Conservation (phyloP, 1,284 basidiomycete genomes). For the Trichosporon asahii region DNA sequence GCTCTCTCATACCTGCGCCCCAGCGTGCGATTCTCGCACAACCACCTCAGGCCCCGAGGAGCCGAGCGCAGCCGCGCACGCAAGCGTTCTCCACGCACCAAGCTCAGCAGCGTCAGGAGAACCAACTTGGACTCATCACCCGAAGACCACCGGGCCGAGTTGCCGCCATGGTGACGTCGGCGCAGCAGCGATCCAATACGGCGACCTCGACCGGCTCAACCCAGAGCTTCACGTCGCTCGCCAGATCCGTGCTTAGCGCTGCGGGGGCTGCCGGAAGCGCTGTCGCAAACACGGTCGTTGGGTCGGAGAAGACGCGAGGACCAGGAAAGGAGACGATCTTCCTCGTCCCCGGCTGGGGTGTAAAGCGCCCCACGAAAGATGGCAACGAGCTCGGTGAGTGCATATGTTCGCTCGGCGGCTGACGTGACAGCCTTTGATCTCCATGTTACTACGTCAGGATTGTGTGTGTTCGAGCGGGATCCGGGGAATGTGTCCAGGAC, state of each 20-base stretch:
- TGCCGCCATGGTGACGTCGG: not conserved
- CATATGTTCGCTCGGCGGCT: not conserved
- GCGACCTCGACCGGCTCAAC: not conserved
- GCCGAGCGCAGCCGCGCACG: conserved; percentile 3
- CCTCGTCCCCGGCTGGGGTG: conserved; percentile 45
- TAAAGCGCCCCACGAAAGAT: conserved; percentile 27
- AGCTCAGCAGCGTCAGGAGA: not conserved
- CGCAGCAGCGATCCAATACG: not conserved
- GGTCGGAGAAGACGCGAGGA: not conserved
- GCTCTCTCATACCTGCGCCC: not conserved
- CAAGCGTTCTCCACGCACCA: conserved; percentile 8
- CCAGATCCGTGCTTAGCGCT: not conserved
- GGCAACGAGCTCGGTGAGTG: conserved; percentile 22
- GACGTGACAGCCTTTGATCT: conserved; percentile 20
- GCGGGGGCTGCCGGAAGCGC: not conserved
- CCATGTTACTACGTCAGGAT: conserved; percentile 16
- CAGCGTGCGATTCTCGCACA: conserved; percentile 1
- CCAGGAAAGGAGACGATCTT: conserved; percentile 30
- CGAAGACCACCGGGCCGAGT: conserved; percentile 1
- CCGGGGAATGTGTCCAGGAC: conserved; percentile 65
- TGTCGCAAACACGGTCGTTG: not conserved
- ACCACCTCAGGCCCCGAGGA: not conserved
- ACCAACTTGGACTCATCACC: not conserved
- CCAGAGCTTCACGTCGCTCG: not conserved
- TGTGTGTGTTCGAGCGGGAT: conserved; percentile 61